These are phyloP conservation scores for Aspergillus cejpii DNA, from an alignment of 2,329 filamentous ascomycete species.

Conservation along the genomic window DNA sequence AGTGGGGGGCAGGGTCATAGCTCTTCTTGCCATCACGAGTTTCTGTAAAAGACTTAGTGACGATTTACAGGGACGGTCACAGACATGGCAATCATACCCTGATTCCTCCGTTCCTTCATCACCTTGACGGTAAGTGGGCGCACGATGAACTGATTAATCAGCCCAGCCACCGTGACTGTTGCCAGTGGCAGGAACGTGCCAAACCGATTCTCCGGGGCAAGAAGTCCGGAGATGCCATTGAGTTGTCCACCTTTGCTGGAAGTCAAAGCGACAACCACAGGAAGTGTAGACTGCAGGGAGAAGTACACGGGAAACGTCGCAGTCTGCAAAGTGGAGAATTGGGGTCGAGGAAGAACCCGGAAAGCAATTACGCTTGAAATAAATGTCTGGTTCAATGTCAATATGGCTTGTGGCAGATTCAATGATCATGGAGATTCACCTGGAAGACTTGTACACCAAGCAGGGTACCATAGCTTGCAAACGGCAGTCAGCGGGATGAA, in stretches of 20 bases:
- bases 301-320: conserved; percentile 80
- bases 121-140: conserved; percentile 68
- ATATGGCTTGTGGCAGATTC: not conserved
- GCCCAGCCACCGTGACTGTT: conserved; percentile 62
- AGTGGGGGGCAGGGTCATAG: conserved; percentile 71
- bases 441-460: conserved; percentile 85
- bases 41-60: conserved; percentile 45
- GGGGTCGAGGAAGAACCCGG: conserved; percentile 65
- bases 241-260: conserved; percentile 56
- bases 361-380: conserved; percentile 66
- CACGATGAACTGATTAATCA: conserved; percentile 63
- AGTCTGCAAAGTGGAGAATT: conserved; percentile 75
- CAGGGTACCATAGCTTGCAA: conserved; percentile 70
- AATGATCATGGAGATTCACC: conserved; percentile 39
- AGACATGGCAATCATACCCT: conserved; percentile 52
- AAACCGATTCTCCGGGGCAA: conserved; percentile 54
- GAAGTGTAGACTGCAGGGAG: conserved; percentile 68
- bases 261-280: conserved; percentile 67
- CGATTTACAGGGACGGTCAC: not conserved
- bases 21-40: conserved; percentile 83
- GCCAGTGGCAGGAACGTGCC: conserved; percentile 62
- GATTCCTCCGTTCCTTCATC: conserved; percentile 69
- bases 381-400: conserved; percentile 56
- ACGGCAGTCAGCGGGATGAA: conserved; percentile 5
- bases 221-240: conserved; percentile 31